phyloP scores from a whole-genome alignment of 1,139 yeast genomes.

The Blastobotrys malaysiensis region DNA sequence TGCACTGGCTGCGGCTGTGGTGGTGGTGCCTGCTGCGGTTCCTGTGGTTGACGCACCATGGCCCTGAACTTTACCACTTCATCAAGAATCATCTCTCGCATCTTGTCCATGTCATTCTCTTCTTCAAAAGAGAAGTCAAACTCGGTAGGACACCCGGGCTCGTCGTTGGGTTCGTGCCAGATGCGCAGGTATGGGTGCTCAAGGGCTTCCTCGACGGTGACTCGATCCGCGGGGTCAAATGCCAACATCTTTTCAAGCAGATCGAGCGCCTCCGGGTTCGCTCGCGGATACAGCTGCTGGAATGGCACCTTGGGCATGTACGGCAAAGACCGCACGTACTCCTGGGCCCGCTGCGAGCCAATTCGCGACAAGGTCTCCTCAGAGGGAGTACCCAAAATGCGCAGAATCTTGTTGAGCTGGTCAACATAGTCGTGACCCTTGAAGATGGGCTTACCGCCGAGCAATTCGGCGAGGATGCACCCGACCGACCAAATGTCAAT shows the following conservation, averaged over 20 bases:
- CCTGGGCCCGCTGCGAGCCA: constrained; percentile 87
- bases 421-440: constrained; percentile 95
- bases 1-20: constrained; percentile 25
- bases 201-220: constrained; percentile 83
- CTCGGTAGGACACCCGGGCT: constrained; percentile 75
- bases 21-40: constrained; percentile 31
- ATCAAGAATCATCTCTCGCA: constrained; percentile 71
- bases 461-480: constrained; percentile 86
- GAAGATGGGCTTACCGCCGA: constrained; percentile 89
- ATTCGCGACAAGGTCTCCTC: constrained; percentile 77
- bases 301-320: constrained; percentile 80
- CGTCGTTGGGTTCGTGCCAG: constrained; percentile 97
- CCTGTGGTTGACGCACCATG: constrained; percentile 67
- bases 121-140: constrained; percentile 90
- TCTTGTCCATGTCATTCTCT: constrained; percentile 70
- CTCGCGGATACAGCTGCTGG: constrained; percentile 65
- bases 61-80: constrained; percentile 78
- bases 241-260: constrained; percentile 76
- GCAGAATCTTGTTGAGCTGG: constrained; percentile 82
- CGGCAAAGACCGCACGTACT: constrained; percentile 83
- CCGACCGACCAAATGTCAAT: constrained; percentile 98
- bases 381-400: constrained; percentile 85
- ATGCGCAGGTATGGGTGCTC: constrained; percentile 83
- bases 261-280: constrained; percentile 84
- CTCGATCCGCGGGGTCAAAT: constrained; percentile 80